Evolutionary conservation across 164 flowering plant species (phyloP).

Genomic region (Warburgia ugandensis): DNA sequence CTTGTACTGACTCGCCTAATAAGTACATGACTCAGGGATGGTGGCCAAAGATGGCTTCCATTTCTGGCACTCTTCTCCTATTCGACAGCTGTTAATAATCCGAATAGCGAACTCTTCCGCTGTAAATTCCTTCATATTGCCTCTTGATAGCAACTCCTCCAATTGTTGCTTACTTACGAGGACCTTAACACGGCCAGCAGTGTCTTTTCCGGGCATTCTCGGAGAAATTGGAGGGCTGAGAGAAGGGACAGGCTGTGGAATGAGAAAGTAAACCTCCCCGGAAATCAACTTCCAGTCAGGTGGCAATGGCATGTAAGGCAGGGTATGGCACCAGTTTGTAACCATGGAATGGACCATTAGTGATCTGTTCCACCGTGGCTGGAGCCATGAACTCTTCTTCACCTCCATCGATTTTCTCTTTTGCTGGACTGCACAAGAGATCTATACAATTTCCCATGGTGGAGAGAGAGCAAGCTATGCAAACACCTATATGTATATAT

Average conservation of each 20-base stretch:
- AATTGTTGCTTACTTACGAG: slow-evolving; percentile 37
- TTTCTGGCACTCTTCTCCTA: slow-evolving; percentile 15
- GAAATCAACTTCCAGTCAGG: slow-evolving; percentile 14
- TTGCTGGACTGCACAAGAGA: slow-evolving; percentile 4
- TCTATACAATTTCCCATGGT: slow-evolving; percentile 43
- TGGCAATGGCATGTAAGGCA: slow-evolving; percentile 20
- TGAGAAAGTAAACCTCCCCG: slow-evolving; percentile 22
- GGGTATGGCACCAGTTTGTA: slow-evolving; percentile 20
- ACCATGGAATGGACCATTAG: slow-evolving; percentile 23
- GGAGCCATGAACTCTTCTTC: slow-evolving; percentile 29
- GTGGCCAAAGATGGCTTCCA: slow-evolving; percentile 44
- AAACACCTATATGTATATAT: not conserved
- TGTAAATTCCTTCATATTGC: slow-evolving; percentile 9
- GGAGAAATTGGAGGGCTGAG: slow-evolving; percentile 9
- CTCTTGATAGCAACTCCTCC: slow-evolving; percentile 23
- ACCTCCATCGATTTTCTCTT: slow-evolving; percentile 21
- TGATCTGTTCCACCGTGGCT: slow-evolving; percentile 19
- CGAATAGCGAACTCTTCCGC: slow-evolving; percentile 6
- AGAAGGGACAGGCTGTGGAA: slow-evolving; percentile 15
- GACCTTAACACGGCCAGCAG: slow-evolving; percentile 24
- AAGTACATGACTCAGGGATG: slow-evolving; percentile 30
- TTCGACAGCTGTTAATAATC: slow-evolving; percentile 1
- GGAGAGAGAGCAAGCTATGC: not conserved
- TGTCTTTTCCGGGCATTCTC: slow-evolving; percentile 2
- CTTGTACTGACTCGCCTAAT: too few species aligned